These are phyloP conservation scores for Acanthamoeba lenticulata DNA, from an alignment of 208 protist species.

Conservation along the genomic window DNA sequence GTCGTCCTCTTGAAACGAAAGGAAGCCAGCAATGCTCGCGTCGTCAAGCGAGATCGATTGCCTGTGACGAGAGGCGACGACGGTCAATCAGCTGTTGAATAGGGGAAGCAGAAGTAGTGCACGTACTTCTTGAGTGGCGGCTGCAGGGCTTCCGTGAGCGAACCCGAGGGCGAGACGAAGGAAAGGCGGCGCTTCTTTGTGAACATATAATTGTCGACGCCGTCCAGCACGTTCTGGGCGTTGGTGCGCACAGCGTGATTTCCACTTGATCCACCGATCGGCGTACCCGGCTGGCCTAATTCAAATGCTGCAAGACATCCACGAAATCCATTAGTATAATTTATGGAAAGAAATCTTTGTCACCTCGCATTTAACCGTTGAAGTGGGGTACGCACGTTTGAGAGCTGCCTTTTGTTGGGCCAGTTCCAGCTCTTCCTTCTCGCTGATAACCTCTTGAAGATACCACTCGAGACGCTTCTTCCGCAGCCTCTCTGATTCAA, in stretches of 20 bases:
- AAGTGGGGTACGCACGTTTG: neutral
- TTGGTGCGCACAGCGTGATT: neutral
- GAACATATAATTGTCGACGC: constrained; percentile 45
- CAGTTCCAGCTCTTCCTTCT: constrained; percentile 28
- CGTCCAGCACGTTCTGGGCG: constrained; percentile 17
- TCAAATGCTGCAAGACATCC: no score
- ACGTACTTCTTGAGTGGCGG: neutral
- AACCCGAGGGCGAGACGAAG: neutral
- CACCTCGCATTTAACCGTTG: neutral
- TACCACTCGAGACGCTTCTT: constrained; percentile 58
- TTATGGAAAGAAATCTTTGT: neutral
- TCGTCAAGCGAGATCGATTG: constrained; percentile 1
- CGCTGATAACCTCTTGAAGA: constrained; percentile 1
- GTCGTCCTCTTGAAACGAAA: constrained; percentile 39
- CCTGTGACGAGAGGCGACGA: neutral
- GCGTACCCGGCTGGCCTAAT: neutral
- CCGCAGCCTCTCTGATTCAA: neutral
- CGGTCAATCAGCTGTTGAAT: neutral
- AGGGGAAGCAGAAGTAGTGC: neutral
- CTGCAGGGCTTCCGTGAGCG: neutral
- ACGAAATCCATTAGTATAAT: no score
- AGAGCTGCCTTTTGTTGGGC: neutral
- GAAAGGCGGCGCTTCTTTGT: constrained; percentile 38
- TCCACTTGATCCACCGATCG: neutral
- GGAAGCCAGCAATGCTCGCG: constrained; percentile 1